Evolutionary conservation across 441 rosid species (phyloP), one percentile per base, ranked within the genome.

Genomic region (Erodium texanum): DNA sequence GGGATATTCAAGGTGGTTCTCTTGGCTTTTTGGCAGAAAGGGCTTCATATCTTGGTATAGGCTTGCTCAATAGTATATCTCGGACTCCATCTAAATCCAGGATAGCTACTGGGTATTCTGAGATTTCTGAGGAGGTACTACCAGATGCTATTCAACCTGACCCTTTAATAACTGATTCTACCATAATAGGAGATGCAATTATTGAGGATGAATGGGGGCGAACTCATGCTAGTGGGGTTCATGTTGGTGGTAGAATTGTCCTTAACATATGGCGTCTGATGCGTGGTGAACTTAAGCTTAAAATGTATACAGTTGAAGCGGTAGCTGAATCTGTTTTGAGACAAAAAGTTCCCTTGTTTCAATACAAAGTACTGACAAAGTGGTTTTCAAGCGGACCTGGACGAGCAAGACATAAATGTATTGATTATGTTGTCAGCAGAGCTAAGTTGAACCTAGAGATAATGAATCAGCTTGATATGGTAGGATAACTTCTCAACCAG

Each of bases 181-280:
- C 58, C 77, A 70, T 75, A 27, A 70, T 69, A 23, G 86, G 79
- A 59, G 90, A 83, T 82, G 81, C 86, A 71, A 69, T 89, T 66
- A 83, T 89, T 74, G 93, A 89, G 76, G 97, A 93, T 72, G 99
- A 93, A 74, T 91, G 97, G 99, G 99, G 97, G 41, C 84, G 99
- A 71, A 93, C 99, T 75, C 99, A 91, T 84, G 96, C 95, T 38
- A 90, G 97, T 67, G 97, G 99, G 77, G 82, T 95, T 77, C 99
- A 92, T 77, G 98, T 92, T 74, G 95, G 87, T 68, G 99, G 99
- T 69, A 87, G 98, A 80, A 74, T 95, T 76, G 90, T 95, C 78
- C 92, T 90, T 73, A 92, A 95, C 77, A 75, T 86, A 66, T 95
- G 99, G 98, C 86, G 98, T 52, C 77, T 90, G 75, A 89, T 89